A percentile compares a stretch with the other conserved stretches of the same genome.
phyloP scores from a whole-genome alignment of 2,329 filamentous ascomycete species.

The Ceratocystis cacaofunesta region DNA sequence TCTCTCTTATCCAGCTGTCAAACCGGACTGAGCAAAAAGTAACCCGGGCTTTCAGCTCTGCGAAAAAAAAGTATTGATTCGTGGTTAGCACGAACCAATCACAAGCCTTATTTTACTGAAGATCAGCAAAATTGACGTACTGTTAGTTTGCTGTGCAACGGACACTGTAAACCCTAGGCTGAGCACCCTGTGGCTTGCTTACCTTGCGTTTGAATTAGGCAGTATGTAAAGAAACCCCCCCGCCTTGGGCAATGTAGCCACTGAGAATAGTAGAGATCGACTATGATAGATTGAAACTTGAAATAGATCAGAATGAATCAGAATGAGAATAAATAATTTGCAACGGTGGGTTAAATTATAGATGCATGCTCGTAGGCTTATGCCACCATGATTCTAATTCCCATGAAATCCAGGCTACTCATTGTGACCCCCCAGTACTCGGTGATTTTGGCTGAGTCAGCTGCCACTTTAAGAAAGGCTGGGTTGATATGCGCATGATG shows the following conservation, averaged over 20 bases:
- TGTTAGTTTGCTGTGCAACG: neutral
- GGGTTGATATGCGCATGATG: constrained; percentile 13
- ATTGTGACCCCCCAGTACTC: neutral
- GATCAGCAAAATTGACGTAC: constrained; percentile 1
- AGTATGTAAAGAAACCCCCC: neutral
- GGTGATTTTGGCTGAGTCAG: constrained; percentile 11
- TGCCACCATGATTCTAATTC: neutral
- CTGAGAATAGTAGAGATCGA: neutral
- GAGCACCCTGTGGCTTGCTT: neutral
- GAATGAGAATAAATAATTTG: neutral
- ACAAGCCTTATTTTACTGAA: constrained; percentile 5
- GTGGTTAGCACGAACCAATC: constrained; percentile 8
- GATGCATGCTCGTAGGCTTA: neutral
- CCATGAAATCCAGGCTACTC: neutral
- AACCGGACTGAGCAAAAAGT: neutral
- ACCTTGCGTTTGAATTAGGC: neutral
- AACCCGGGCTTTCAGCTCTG: neutral
- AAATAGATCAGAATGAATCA: neutral
- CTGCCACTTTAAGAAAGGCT: constrained; percentile 9
- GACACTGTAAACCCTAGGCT: constrained; percentile 2
- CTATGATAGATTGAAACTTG: neutral
- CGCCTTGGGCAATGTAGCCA: neutral
- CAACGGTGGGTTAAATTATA: neutral
- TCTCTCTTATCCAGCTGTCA: neutral
- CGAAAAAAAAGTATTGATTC: constrained; percentile 6